A percentile compares a stretch with the other conserved stretches of the same genome.
Conservation (phyloP, 257 asterid genomes). For the Fraxinus pennsylvanica region DNA sequence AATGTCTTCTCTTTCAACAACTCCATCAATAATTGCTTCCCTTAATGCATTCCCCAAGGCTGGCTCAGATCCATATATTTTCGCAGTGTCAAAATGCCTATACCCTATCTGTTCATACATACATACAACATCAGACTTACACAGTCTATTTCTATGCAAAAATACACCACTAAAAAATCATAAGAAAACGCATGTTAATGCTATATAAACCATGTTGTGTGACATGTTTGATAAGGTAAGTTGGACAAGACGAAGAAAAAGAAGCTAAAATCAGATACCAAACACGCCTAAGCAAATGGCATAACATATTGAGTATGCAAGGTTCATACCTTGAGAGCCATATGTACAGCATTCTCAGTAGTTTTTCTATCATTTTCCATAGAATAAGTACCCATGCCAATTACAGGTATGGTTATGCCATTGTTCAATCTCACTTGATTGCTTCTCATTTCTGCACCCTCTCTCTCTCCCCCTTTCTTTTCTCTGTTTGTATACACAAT, state of each 20-base stretch:
- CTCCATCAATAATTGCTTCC: slow-evolving; percentile 46
- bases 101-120: slow-evolving; percentile 61
- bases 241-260: not conserved
- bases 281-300: not conserved
- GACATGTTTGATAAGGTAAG: not conserved
- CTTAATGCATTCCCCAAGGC: slow-evolving; percentile 69
- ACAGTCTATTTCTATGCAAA: not conserved
- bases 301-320: too few species aligned
- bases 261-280: not conserved
- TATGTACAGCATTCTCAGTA: slow-evolving; percentile 61
- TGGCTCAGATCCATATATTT: slow-evolving; percentile 72
- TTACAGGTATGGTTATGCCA: slow-evolving; percentile 59
- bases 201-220: not conserved
- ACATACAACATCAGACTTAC: not conserved
- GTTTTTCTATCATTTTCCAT: slow-evolving; percentile 51
- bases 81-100: slow-evolving; percentile 84
- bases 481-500: slow-evolving; percentile 9
- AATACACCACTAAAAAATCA: not conserved
- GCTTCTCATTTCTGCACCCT: slow-evolving; percentile 41
- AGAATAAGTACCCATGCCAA: slow-evolving; percentile 83
- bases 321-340: slow-evolving; percentile 61
- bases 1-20: slow-evolving; percentile 51
- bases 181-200: not conserved
- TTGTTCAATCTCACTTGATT: slow-evolving; percentile 63
- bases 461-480: not conserved